Conservation (phyloP, 2,329 filamentous ascomycete genomes). For the Colletotrichum orchidophilum region DNA sequence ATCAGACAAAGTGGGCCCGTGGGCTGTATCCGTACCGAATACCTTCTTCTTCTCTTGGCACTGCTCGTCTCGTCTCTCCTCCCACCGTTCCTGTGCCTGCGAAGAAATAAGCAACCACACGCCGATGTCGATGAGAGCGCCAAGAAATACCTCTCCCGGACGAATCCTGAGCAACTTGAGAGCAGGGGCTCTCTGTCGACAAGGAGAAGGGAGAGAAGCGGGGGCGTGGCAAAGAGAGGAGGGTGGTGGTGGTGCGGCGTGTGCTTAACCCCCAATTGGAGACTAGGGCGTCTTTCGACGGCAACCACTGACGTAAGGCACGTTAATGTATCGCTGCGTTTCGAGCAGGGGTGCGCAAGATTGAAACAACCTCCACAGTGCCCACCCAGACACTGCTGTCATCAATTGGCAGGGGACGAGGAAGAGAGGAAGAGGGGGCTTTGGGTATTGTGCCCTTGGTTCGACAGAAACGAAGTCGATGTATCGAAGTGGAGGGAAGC, state of each 20-base stretch:
- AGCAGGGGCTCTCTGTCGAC: neutral
- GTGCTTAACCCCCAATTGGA: neutral
- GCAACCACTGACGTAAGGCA: constrained; percentile 35
- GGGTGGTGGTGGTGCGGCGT: constrained; percentile 3
- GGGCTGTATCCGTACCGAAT: neutral
- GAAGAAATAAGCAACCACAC: constrained; percentile 27
- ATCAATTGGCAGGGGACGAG: constrained; percentile 26
- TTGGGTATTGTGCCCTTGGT: neutral
- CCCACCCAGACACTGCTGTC: constrained; percentile 25
- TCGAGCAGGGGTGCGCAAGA: constrained; percentile 32
- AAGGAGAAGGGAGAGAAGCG: neutral
- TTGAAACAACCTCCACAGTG: constrained; percentile 34
- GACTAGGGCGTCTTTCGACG: constrained; percentile 1
- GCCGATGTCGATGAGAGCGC: constrained; percentile 27
- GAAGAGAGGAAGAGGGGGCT: neutral
- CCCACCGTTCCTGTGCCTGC: neutral
- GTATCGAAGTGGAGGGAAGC: constrained; percentile 7
- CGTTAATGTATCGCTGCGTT: constrained; percentile 32
- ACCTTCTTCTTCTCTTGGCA: neutral
- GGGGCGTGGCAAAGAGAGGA: neutral
- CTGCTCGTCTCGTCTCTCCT: neutral
- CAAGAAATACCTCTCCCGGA: constrained; percentile 18
- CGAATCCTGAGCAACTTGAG: neutral
- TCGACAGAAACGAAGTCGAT: neutral
- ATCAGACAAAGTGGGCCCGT: neutral